These are phyloP conservation scores for Colletotrichum sp. DNA, from an alignment of 2,329 filamentous ascomycete genomes.

Conservation along the genomic window DNA sequence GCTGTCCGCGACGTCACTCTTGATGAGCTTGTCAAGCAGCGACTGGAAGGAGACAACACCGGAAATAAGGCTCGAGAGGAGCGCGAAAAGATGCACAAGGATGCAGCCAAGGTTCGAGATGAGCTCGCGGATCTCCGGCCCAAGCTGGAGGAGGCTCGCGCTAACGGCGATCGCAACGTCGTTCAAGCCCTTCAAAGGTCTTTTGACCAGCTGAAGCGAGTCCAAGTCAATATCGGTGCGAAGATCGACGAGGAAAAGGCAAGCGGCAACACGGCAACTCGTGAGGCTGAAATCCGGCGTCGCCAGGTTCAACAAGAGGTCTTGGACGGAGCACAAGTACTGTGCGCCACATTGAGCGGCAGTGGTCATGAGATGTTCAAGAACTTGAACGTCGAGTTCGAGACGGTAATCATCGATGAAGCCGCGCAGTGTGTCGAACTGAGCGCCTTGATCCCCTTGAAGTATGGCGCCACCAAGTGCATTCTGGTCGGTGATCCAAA, in stretches of 20 bases:
- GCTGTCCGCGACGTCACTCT: conserved; percentile 90
- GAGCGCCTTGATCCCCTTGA: conserved; percentile 93
- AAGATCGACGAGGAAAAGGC: conserved; percentile 89
- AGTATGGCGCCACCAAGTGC: conserved; percentile 96
- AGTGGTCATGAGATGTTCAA: conserved; percentile 98
- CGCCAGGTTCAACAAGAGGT: conserved; percentile 89
- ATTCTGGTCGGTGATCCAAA: conserved; percentile 98
- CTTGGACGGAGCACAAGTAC: conserved; percentile 86
- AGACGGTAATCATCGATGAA: conserved; percentile 98
- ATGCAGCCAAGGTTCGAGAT: conserved; percentile 75
- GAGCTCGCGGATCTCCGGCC: conserved; percentile 74
- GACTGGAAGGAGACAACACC: conserved; percentile 66
- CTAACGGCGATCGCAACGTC: conserved; percentile 41
- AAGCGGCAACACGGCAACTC: conserved; percentile 78
- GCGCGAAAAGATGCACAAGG: conserved; percentile 64
- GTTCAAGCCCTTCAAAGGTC: conserved; percentile 71
- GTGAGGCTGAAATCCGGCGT: conserved; percentile 85
- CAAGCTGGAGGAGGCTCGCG: conserved; percentile 70
- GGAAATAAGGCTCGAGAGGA: conserved; percentile 61
- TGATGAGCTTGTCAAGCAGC: conserved; percentile 85
- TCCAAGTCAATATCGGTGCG: conserved; percentile 74
- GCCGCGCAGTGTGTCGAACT: conserved; percentile 98
- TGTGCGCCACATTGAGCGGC: conserved; percentile 94
- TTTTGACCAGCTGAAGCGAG: conserved; percentile 78
- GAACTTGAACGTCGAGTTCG: conserved; percentile 91